A percentile compares a stretch with the other conserved stretches of the same genome.
Evolutionary conservation across 2,329 filamentous ascomycete genomes (phyloP).

Genomic region (Colletotrichum spaethianum): DNA sequence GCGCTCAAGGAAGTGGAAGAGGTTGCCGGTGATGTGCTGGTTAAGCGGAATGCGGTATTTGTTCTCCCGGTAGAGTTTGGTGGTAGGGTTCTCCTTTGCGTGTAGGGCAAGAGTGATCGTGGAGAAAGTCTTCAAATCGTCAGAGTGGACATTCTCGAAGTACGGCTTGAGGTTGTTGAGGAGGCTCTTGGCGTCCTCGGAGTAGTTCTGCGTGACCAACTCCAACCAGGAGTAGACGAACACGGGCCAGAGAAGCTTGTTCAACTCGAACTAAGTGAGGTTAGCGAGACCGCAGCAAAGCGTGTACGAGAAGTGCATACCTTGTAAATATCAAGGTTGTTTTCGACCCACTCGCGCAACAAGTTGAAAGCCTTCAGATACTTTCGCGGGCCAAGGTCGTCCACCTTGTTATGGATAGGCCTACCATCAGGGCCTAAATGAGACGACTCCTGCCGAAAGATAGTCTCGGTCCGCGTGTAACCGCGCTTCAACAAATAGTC

Average conservation of each 20-base stretch:
- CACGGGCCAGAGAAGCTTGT: slow-evolving; percentile 90
- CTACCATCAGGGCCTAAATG: slow-evolving; percentile 86
- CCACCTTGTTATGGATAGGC: slow-evolving; percentile 75
- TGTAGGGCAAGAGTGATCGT: slow-evolving; percentile 84
- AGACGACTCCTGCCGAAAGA: slow-evolving; percentile 91
- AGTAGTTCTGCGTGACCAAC: slow-evolving; percentile 79
- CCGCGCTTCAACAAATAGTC: slow-evolving; percentile 97
- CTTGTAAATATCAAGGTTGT: slow-evolving; percentile 95
- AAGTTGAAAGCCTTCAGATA: slow-evolving; percentile 83
- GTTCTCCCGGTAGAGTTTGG: slow-evolving; percentile 85
- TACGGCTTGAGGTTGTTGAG: slow-evolving; percentile 75
- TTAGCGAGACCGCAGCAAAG: slow-evolving; percentile 40
- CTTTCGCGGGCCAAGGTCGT: slow-evolving; percentile 81
- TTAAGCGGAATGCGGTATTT: slow-evolving; percentile 94
- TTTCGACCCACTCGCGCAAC: slow-evolving; percentile 87
- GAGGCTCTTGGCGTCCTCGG: slow-evolving; percentile 80
- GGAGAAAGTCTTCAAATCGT: slow-evolving; percentile 84
- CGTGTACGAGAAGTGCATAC: slow-evolving; percentile 54
- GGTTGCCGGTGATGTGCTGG: slow-evolving; percentile 83
- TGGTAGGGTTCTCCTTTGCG: slow-evolving; percentile 80
- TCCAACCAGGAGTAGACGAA: slow-evolving; percentile 95
- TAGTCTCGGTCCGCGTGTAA: slow-evolving; percentile 92
- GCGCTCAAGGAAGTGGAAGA: slow-evolving; percentile 91
- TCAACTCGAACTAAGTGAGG: slow-evolving; percentile 79
- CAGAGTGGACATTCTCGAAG: slow-evolving; percentile 84